phyloP scores from a whole-genome alignment of 2,329 filamentous ascomycete genomes.

The Penicillium sp. region DNA sequence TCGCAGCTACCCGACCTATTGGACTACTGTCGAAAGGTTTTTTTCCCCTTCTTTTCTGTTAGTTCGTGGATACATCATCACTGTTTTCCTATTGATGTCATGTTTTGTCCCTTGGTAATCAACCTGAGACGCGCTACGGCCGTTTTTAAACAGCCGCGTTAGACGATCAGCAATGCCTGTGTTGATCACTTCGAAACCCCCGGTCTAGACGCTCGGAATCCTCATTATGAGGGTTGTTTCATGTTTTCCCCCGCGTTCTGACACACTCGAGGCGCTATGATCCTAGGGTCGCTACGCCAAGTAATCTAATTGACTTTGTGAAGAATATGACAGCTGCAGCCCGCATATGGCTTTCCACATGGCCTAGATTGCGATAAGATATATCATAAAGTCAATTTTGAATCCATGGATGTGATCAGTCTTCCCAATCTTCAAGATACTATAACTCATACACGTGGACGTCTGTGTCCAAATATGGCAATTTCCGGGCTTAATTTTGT shows the following conservation, averaged over 20 bases:
- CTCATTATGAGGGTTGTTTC: background rate
- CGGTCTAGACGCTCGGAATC: conserved; percentile 6
- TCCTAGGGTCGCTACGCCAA: conserved; percentile 7
- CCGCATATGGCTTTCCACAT: conserved; percentile 1
- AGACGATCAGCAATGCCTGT: conserved; percentile 15
- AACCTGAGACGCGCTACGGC: conserved; percentile 14
- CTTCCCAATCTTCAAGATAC: background rate
- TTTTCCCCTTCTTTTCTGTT: background rate
- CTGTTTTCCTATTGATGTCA: conserved; percentile 1
- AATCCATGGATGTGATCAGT: background rate
- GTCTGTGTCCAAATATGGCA: too few species aligned
- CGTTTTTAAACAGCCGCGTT: conserved; percentile 14
- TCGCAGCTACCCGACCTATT: background rate
- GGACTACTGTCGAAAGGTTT: background rate
- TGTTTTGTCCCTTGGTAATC: background rate
- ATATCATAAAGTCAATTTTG: background rate
- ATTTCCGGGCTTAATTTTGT: too few species aligned
- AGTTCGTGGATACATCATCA: background rate
- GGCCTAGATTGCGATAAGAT: background rate
- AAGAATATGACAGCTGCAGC: conserved; percentile 13
- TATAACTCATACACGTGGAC: background rate
- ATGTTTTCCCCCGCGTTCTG: background rate
- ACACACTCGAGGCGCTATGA: background rate
- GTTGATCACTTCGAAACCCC: background rate
- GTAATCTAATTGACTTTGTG: conserved; percentile 13